These are phyloP conservation scores for Neospermospora avenae DNA, from an alignment of 2,329 filamentous ascomycete species.

Conservation along the genomic window DNA sequence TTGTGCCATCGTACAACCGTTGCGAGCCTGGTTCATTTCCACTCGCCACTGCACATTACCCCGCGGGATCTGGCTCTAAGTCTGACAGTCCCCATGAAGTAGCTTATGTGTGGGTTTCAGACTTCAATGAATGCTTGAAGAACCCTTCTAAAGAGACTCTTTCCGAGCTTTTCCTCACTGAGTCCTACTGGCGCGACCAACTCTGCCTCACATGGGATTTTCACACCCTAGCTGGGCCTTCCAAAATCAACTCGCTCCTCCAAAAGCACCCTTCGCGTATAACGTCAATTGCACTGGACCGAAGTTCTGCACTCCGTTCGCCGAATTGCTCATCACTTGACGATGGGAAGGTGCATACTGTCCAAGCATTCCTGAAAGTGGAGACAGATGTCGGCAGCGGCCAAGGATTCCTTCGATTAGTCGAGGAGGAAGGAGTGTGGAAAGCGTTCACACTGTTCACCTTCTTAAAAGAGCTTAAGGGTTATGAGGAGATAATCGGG, in stretches of 20 bases:
- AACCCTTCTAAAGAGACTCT: constrained; percentile 37
- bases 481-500: constrained; percentile 48
- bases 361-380: constrained; percentile 55
- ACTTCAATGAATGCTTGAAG: constrained; percentile 40
- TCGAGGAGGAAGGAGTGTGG: constrained; percentile 45
- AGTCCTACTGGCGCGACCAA: constrained; percentile 58
- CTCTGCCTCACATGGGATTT: constrained; percentile 55
- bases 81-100: constrained; percentile 16
- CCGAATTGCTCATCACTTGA: constrained; percentile 45
- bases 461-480: constrained; percentile 50
- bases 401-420: constrained; percentile 52
- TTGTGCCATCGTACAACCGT: constrained; percentile 22
- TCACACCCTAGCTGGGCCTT: constrained; percentile 46
- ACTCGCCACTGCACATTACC: constrained; percentile 22
- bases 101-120: constrained; percentile 18
- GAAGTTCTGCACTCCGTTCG: constrained; percentile 16
- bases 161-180: constrained; percentile 40
- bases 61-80: constrained; percentile 8
- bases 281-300: constrained; percentile 38
- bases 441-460: constrained; percentile 65
- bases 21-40: constrained; percentile 29
- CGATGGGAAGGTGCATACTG: constrained; percentile 40
- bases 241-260: constrained; percentile 37
- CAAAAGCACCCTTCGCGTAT: constrained; percentile 30
- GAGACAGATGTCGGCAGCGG: constrained; percentile 53